Evolutionary conservation across 2,329 filamentous ascomycete genomes (phyloP).

Genomic region (Nigrospora osmanthi): DNA sequence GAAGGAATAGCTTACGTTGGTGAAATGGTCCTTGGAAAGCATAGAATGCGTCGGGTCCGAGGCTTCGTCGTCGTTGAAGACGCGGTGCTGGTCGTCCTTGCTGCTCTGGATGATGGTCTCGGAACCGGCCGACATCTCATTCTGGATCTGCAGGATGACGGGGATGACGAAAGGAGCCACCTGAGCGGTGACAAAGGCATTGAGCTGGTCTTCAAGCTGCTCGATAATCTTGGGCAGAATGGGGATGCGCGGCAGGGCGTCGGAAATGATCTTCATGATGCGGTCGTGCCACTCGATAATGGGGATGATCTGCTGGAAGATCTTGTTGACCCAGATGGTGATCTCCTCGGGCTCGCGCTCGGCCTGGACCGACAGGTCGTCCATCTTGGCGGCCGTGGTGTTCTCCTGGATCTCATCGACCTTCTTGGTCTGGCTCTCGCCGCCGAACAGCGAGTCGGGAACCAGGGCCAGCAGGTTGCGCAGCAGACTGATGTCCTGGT

Average conservation of each 20-base stretch:
- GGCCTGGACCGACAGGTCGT: conserved; percentile 73
- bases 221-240: conserved; percentile 81
- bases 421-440: conserved; percentile 47
- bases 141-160: conserved; percentile 78
- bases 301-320: conserved; percentile 76
- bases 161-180: conserved; percentile 84
- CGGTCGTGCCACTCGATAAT: conserved; percentile 88
- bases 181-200: conserved; percentile 80
- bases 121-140: conserved; percentile 77
- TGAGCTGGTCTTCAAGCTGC: conserved; percentile 82
- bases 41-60: conserved; percentile 89
- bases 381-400: conserved; percentile 73
- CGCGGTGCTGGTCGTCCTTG: conserved; percentile 73
- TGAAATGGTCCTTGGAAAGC: conserved; percentile 94
- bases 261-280: conserved; percentile 69
- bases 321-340: conserved; percentile 64
- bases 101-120: conserved; percentile 82
- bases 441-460: background rate
- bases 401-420: conserved; percentile 74
- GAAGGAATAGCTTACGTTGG: conserved; percentile 48
- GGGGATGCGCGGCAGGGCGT: conserved; percentile 78
- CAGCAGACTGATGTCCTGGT: conserved; percentile 30
- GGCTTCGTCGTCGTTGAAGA: conserved; percentile 71
- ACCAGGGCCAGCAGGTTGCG: background rate
- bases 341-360: conserved; percentile 80